Percentiles rank a stretch among this genome's conserved stretches.
Conservation (phyloP, 768 basidiomycete genomes). For the Cantharellus cinnabarinus region DNA sequence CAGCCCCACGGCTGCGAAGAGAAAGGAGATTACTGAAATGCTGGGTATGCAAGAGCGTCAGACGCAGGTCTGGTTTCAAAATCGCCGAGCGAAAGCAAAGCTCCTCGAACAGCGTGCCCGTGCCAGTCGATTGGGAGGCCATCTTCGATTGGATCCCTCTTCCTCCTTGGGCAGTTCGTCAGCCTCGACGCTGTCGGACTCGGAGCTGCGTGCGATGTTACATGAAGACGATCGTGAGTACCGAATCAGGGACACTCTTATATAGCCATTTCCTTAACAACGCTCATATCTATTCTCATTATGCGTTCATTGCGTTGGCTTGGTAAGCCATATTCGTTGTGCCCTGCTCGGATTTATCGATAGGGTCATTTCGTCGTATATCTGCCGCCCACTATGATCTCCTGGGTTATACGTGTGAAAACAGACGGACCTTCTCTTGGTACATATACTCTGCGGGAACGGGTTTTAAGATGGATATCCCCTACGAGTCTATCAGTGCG, state of each 20-base stretch:
- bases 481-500: constrained; percentile 34
- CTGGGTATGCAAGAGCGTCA: constrained; percentile 74
- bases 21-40: constrained; percentile 51
- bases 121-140: constrained; percentile 2
- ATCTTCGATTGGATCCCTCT: constrained; percentile 9
- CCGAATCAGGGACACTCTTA: background rate
- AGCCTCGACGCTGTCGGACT: constrained; percentile 32
- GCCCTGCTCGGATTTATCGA: constrained; percentile 50
- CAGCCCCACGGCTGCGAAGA: constrained; percentile 47
- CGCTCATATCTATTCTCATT: background rate
- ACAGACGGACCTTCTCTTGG: constrained; percentile 50
- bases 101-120: constrained; percentile 24
- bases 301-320: background rate
- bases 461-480: constrained; percentile 73
- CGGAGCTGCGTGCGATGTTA: constrained; percentile 40
- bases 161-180: background rate
- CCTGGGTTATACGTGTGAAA: constrained; percentile 53
- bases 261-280: background rate
- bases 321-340: constrained; percentile 47
- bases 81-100: constrained; percentile 74
- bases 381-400: constrained; percentile 44
- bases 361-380: constrained; percentile 65
- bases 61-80: constrained; percentile 83
- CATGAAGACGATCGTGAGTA: constrained; percentile 59
- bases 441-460: constrained; percentile 52